Conservation (phyloP, 2,329 filamentous ascomycete genomes). For the Paradendryphiella salina region DNA sequence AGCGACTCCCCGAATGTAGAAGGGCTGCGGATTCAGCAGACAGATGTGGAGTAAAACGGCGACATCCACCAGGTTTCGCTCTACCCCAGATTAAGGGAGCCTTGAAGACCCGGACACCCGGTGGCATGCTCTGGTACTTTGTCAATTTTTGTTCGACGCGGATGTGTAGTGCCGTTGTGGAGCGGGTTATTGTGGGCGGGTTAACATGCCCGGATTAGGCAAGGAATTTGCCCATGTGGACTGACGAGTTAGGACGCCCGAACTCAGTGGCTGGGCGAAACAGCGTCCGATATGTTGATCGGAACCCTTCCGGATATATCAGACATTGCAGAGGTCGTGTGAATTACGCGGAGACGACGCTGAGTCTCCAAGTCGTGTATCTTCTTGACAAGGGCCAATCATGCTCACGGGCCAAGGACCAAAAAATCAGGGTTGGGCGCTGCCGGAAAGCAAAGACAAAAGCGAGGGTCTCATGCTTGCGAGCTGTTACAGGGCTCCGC, state of each 20-base stretch:
- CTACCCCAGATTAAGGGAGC: conserved; percentile 8
- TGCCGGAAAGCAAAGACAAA: background rate
- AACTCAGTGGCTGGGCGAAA: conserved; percentile 1
- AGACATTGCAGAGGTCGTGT: background rate
- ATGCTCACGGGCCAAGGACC: background rate
- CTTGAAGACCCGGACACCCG: background rate
- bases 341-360: background rate
- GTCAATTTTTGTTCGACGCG: conserved; percentile 4
- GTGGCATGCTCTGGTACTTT: conserved; percentile 1
- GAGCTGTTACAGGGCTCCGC: background rate
- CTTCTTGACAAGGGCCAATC: background rate
- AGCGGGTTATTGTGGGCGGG: conserved; percentile 15
- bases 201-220: conserved; percentile 15
- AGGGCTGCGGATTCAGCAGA: conserved; percentile 14
- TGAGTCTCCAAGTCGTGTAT: background rate
- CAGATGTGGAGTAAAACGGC: conserved; percentile 19
- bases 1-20: background rate
- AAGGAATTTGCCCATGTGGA: conserved; percentile 12
- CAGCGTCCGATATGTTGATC: background rate
- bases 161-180: conserved; percentile 11
- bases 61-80: conserved; percentile 3
- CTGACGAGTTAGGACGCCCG: background rate
- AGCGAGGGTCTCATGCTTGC: background rate
- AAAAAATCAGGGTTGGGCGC: background rate
- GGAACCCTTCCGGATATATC: background rate